These are phyloP conservation scores for Xylaria venustula DNA, from an alignment of 495 filamentous ascomycete genomes.

Conservation along the genomic window DNA sequence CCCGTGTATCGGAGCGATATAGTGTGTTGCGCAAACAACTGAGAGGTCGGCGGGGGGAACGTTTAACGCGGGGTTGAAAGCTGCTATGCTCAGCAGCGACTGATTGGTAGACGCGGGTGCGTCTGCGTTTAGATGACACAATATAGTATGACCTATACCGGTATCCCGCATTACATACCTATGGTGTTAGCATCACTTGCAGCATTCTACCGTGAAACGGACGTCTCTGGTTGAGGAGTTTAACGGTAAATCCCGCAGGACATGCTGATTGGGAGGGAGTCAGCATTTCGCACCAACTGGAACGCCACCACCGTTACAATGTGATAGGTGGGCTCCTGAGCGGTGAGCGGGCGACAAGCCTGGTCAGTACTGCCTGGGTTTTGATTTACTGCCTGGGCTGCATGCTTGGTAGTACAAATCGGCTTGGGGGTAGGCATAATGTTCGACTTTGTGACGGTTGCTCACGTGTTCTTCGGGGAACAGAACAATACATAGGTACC, in stretches of 20 bases:
- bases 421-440: neutral
- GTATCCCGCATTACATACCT: neutral
- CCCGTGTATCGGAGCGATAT: neutral
- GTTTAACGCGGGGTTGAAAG: neutral
- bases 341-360: neutral
- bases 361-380: no score
- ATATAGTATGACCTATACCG: constrained; percentile 5
- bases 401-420: neutral
- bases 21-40: neutral
- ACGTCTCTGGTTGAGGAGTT: constrained; percentile 1
- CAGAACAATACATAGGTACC: no score
- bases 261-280: neutral
- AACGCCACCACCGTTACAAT: neutral
- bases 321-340: neutral
- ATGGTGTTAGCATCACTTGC: constrained; percentile 2
- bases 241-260: constrained; percentile 5
- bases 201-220: neutral
- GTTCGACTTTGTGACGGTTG: neutral
- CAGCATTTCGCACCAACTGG: neutral
- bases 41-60: neutral
- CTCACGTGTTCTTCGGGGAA: neutral
- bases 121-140: neutral
- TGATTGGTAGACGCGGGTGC: neutral
- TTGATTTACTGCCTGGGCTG: neutral
- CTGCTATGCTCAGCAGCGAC: neutral